Percentiles rank a stretch among this genome's conserved stretches.
phyloP scores from a whole-genome alignment of 2,329 filamentous ascomycete species.

The Fusarium coffeatum region DNA sequence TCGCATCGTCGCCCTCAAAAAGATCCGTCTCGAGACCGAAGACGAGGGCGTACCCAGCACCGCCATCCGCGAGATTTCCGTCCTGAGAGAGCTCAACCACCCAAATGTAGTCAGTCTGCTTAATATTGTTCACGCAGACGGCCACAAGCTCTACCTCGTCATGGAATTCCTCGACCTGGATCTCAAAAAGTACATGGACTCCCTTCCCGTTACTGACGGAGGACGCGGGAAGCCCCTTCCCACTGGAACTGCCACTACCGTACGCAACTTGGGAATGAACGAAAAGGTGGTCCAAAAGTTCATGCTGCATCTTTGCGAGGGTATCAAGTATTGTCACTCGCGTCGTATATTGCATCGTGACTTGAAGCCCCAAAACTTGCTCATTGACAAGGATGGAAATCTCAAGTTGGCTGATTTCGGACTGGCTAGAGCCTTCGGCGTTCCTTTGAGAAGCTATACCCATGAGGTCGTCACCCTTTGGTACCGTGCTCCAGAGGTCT shows the following conservation, averaged over 20 bases:
- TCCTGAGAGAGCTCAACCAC: conserved; percentile 94
- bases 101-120: conserved; percentile 87
- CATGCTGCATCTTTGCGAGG: conserved; percentile 87
- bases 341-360: conserved; percentile 89
- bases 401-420: conserved; percentile 92
- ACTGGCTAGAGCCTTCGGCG: conserved; percentile 88
- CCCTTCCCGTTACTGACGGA: conserved; percentile 83
- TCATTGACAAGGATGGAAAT: conserved; percentile 88
- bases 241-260: conserved; percentile 70
- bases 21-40: conserved; percentile 94
- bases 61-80: conserved; percentile 92
- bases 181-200: conserved; percentile 96
- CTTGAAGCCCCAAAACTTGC: conserved; percentile 88
- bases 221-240: conserved; percentile 87
- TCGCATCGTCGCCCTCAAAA: conserved; percentile 92
- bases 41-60: conserved; percentile 94
- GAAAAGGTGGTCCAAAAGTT: conserved; percentile 90
- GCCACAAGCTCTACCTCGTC: conserved; percentile 94
- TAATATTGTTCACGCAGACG: conserved; percentile 95
- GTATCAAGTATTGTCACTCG: conserved; percentile 88
- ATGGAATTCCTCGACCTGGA: conserved; percentile 93
- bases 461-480: conserved; percentile 95
- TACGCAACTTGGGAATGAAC: conserved; percentile 75
- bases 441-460: conserved; percentile 90
- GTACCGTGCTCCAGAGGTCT: conserved; percentile 91